Evolutionary conservation across 345 rosid species (phyloP).

Genomic region (Bruguiera gymnorhiza): DNA sequence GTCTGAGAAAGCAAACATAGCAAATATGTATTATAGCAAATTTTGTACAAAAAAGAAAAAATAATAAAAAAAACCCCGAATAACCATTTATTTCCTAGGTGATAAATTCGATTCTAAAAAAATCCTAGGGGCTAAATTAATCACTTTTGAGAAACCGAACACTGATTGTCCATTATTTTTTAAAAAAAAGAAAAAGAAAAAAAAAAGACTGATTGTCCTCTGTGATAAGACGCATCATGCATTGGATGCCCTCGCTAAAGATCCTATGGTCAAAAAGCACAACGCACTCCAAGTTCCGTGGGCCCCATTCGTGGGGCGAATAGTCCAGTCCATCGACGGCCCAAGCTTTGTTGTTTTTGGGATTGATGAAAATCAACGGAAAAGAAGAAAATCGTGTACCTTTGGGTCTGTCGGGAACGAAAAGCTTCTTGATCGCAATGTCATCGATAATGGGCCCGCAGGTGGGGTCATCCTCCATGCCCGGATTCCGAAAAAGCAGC

Average conservation of each 20-base stretch:
- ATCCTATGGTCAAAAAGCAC: conserved; percentile 12
- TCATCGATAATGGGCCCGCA: conserved; percentile 97
- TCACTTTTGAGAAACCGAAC: no score
- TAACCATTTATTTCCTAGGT: no score
- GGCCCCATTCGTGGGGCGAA: background rate
- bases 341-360: background rate
- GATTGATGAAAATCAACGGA: background rate
- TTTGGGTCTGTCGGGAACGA: conserved; percentile 67
- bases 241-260: conserved; percentile 6
- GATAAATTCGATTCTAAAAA: no score
- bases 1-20: conserved; percentile 28
- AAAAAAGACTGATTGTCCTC: no score
- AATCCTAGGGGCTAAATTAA: no score
- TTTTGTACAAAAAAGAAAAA: no score
- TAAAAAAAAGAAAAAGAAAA: no score
- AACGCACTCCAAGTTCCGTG: background rate
- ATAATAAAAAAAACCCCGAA: no score
- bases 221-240: background rate
- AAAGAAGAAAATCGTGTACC: conserved; percentile 32
- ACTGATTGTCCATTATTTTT: no score
- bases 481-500: conserved; percentile 73
- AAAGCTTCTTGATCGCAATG: conserved; percentile 82
- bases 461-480: conserved; percentile 97
- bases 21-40: background rate
- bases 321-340: no score